Evolutionary conservation across 371 early-diverging fungal species (phyloP).

Genomic region (Parasitella parasitica): DNA sequence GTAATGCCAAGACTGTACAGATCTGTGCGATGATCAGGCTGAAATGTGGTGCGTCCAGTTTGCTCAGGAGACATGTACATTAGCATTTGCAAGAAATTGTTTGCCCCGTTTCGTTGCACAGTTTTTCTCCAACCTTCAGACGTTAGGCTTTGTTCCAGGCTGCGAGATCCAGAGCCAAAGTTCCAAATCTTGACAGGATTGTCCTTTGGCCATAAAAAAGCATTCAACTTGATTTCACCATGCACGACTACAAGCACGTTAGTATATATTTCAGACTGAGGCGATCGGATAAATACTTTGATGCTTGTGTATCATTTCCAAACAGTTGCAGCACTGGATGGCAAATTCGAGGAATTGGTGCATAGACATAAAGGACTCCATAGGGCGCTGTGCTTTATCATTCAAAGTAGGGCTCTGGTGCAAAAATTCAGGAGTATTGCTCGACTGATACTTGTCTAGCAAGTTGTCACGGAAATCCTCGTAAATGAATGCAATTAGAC

Average conservation of each 20-base stretch:
- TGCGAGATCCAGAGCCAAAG: constrained; percentile 44
- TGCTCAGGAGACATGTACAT: constrained; percentile 59
- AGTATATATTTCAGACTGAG: too few relatives aligned
- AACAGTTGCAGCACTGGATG: constrained; percentile 48
- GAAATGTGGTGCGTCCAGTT: constrained; percentile 59
- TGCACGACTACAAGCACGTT: constrained; percentile 38
- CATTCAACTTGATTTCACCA: constrained; percentile 46
- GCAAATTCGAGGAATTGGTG: constrained; percentile 40
- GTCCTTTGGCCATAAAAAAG: constrained; percentile 40
- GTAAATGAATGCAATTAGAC: constrained; percentile 41
- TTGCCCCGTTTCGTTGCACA: constrained; percentile 32
- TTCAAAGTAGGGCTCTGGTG: neutral
- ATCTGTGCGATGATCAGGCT: constrained; percentile 62
- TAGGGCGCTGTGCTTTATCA: neutral
- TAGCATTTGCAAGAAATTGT: constrained; percentile 37
- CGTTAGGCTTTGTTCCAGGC: constrained; percentile 42
- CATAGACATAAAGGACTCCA: constrained; percentile 10
- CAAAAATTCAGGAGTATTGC: constrained; percentile 12
- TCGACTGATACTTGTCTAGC: constrained; percentile 30
- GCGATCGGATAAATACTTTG: constrained; percentile 30
- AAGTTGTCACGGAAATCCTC: constrained; percentile 35
- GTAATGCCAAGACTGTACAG: constrained; percentile 60
- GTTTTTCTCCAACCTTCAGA: constrained; percentile 51
- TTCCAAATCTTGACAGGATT: constrained; percentile 41
- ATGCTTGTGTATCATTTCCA: constrained; percentile 44